These are phyloP conservation scores for Colletotrichum scovillei DNA, from an alignment of 2,329 filamentous ascomycete species.

Conservation along the genomic window DNA sequence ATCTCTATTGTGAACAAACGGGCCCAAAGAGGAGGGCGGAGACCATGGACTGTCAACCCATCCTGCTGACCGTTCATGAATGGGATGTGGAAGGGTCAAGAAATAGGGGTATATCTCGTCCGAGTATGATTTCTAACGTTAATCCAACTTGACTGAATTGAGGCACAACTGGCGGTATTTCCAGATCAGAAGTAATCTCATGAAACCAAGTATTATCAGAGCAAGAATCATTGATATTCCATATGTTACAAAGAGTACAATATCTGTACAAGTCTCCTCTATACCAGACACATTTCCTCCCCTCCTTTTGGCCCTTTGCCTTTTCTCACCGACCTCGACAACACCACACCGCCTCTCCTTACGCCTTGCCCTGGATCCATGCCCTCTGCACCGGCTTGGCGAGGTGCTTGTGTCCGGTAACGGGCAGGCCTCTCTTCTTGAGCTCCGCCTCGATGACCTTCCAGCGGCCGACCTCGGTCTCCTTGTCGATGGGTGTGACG, in stretches of 20 bases:
- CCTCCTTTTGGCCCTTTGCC: background rate
- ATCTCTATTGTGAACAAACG: background rate
- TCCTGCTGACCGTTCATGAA: background rate
- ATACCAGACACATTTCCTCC: conserved; percentile 20
- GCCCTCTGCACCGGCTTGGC: conserved; percentile 55
- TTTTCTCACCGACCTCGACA: background rate
- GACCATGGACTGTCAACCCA: background rate
- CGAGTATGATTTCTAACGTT: no score
- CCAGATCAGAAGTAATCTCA: background rate
- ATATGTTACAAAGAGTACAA: conserved; percentile 38
- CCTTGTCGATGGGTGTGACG: conserved; percentile 77
- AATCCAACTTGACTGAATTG: background rate
- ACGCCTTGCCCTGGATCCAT: conserved; percentile 55
- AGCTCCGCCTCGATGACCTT: conserved; percentile 83
- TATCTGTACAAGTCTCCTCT: conserved; percentile 37
- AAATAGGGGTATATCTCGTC: no score
- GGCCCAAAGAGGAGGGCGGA: background rate
- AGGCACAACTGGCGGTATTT: background rate
- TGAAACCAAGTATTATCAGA: background rate
- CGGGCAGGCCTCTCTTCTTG: conserved; percentile 68
- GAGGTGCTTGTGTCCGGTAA: conserved; percentile 57
- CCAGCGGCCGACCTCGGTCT: conserved; percentile 78
- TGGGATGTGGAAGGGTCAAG: background rate
- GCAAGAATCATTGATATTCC: conserved; percentile 30
- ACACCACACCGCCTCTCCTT: conserved; percentile 19